Evolutionary conservation across 2,329 filamentous ascomycete genomes (phyloP), one percentile per base, ranked within the genome.

Genomic region (Neofusicoccum parvum): DNA sequence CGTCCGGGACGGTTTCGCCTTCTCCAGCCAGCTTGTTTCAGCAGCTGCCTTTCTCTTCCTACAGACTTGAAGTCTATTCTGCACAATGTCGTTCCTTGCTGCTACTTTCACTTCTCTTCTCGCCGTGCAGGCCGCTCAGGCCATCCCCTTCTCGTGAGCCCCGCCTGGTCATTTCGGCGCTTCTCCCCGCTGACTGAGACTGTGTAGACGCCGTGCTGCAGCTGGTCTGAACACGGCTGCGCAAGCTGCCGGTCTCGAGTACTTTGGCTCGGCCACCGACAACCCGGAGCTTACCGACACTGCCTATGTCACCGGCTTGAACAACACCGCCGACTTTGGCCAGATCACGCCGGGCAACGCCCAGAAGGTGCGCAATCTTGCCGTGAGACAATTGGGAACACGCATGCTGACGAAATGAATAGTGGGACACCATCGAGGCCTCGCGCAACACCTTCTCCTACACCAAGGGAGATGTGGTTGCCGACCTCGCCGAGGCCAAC

Each of bases 371-470:
- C 7, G 65, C 27, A 5, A 12, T 39, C 15, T 41, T 20, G 10
- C 5, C 7, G 23, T 5, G 9, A 7, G 14, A 41, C 20, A 3
- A 32, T 34, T 20, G 20, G 14, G 14, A 32, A 32, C 5, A 15
- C 17, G 12, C 32, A 5, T 27, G 39, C 56, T 60, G 2, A 60
- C 23, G 34, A 23, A 15, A 5, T 20, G 15, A 32, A 10, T 48
- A 80, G 65, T 80, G 77, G 75, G 76, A 79, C 37, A 70, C 73
- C 4, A 80, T 72, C 3, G 77, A 80, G 68, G 74, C 76, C 10
- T 69, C 69, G 15, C 74, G 72, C 3, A 71, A 71, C 62, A 67
- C 71, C 36, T 80, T 80, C 68, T 76, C 68, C 64, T 79, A 73
- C 64, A 67, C 67, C 4, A 72, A 70, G 45, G 75, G 73, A 15